Conservation (phyloP, 805 yeast genomes). For the Ogataea angusta region DNA sequence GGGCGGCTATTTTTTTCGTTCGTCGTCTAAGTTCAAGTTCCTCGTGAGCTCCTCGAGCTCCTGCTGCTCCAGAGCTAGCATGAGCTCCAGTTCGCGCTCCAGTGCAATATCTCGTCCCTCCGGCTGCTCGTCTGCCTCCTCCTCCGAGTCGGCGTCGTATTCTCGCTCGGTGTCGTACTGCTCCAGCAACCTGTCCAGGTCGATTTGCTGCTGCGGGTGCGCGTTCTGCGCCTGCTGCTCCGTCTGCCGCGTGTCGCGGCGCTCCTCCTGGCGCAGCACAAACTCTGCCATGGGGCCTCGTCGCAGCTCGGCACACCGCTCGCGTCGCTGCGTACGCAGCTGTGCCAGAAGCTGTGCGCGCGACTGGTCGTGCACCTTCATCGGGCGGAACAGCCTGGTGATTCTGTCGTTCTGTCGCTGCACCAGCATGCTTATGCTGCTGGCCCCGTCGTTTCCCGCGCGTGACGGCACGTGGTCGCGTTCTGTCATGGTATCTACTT, state of each 20-base stretch:
- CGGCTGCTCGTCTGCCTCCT: conserved; percentile 10
- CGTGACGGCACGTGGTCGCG: background rate
- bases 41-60: conserved; percentile 32
- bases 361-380: conserved; percentile 8
- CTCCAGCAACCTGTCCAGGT: conserved; percentile 17
- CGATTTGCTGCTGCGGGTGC: conserved; percentile 12
- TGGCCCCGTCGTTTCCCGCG: background rate
- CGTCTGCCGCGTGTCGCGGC: conserved; percentile 3
- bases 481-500: background rate
- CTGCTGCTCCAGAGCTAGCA: conserved; percentile 24
- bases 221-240: conserved; percentile 22
- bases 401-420: conserved; percentile 14
- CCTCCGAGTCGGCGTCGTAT: conserved; percentile 30
- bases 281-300: conserved; percentile 31
- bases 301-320: conserved; percentile 7
- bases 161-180: conserved; percentile 17
- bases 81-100: conserved; percentile 27
- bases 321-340: conserved; percentile 15
- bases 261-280: conserved; percentile 25
- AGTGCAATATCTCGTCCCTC: background rate
- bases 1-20: too few species aligned
- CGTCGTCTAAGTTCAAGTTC: conserved; percentile 18
- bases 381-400: conserved; percentile 22
- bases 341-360: conserved; percentile 5
- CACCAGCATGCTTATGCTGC: background rate